These are phyloP conservation scores for Nemania bipapillata DNA, from an alignment of 2,329 filamentous ascomycete species.

Conservation along the genomic window DNA sequence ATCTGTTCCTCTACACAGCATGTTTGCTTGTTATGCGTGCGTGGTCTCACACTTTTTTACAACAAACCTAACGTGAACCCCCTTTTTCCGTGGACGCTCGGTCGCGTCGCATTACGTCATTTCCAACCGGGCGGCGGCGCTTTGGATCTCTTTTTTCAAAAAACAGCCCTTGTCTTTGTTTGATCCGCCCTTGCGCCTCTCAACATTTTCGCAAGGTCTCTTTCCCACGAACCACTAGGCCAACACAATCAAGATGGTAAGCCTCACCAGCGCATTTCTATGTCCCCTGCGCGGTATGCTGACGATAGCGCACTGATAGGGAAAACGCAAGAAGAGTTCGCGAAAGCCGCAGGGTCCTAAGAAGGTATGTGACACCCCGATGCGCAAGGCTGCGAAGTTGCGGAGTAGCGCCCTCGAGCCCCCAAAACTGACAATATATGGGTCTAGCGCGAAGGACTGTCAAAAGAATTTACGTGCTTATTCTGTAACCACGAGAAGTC, in stretches of 20 bases:
- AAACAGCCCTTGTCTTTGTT: constrained; percentile 12
- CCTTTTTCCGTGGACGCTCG: neutral
- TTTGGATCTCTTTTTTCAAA: too few species aligned
- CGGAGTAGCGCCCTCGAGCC: constrained; percentile 28
- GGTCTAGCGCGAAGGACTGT: constrained; percentile 72
- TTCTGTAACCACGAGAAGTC: constrained; percentile 99
- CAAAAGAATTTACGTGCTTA: constrained; percentile 91
- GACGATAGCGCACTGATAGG: constrained; percentile 57
- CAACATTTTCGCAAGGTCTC: neutral
- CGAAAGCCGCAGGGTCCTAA: constrained; percentile 83
- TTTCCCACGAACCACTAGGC: neutral
- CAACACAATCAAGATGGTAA: constrained; percentile 42
- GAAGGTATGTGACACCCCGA: constrained; percentile 69
- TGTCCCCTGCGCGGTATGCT: constrained; percentile 3
- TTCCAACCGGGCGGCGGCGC: neutral
- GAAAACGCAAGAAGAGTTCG: constrained; percentile 94
- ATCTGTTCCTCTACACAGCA: constrained; percentile 18
- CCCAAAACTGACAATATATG: constrained; percentile 14
- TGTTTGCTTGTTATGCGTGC: constrained; percentile 18
- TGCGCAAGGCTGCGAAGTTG: constrained; percentile 20
- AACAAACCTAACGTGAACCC: constrained; percentile 31
- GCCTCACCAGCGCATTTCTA: neutral
- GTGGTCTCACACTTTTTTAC: constrained; percentile 9
- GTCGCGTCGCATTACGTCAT: constrained; percentile 32
- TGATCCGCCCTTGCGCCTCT: constrained; percentile 11